A percentile compares a stretch with the other conserved stretches of the same genome.
Conservation (phyloP, 768 basidiomycete species). For the Collybiopsis luxurians region DNA sequence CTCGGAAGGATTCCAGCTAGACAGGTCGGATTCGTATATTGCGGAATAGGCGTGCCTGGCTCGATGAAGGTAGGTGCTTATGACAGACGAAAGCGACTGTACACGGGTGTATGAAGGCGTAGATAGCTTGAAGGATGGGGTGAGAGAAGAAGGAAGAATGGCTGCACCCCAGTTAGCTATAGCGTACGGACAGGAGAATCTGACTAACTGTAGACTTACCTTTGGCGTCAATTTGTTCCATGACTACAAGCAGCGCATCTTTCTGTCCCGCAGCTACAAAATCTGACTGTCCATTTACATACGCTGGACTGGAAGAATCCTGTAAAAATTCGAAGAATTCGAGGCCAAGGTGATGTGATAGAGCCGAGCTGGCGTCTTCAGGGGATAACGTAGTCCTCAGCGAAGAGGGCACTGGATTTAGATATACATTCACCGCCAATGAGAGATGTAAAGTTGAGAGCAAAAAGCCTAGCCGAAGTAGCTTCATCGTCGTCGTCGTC, state of each 20-base stretch:
- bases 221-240: conserved; percentile 52
- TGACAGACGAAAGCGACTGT: conserved; percentile 46
- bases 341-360: conserved; percentile 71
- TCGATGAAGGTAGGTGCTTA: conserved; percentile 56
- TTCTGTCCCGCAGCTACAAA: conserved; percentile 58
- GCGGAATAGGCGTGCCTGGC: conserved; percentile 58
- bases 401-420: conserved; percentile 42
- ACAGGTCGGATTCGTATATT: conserved; percentile 44
- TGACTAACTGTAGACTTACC: conserved; percentile 35
- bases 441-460: conserved; percentile 35
- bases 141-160: conserved; percentile 51
- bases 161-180: conserved; percentile 32
- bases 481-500: conserved; percentile 3
- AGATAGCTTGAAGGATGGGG: conserved; percentile 44
- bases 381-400: conserved; percentile 41
- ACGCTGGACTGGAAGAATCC: conserved; percentile 25
- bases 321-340: conserved; percentile 57
- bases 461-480: conserved; percentile 14
- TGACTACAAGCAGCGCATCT: conserved; percentile 51
- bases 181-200: neutral
- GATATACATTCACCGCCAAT: conserved; percentile 57
- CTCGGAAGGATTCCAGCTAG: conserved; percentile 28
- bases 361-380: conserved; percentile 53
- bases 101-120: conserved; percentile 26
- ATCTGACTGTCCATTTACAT: conserved; percentile 30